Conservation (phyloP, 768 basidiomycete genomes). For the Mycena filopes region DNA sequence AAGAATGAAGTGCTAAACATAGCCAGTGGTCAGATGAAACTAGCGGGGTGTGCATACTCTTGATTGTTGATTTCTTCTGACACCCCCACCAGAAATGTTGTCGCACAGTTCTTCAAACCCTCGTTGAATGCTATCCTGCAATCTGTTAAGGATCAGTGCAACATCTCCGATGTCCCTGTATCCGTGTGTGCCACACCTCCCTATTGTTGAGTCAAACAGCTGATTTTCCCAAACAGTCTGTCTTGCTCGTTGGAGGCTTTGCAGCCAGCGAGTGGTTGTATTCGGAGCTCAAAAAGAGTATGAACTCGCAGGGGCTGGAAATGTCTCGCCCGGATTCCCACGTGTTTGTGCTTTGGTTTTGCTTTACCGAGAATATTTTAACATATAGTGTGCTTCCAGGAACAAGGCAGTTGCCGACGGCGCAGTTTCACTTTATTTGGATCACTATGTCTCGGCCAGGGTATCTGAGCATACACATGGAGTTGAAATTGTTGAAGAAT, state of each 20-base stretch:
- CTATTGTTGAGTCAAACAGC: conserved; percentile 35
- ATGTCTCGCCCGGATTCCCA: conserved; percentile 64
- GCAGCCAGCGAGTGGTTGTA: conserved; percentile 68
- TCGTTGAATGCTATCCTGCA: conserved; percentile 48
- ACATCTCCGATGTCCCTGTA: conserved; percentile 45
- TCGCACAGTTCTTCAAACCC: conserved; percentile 51
- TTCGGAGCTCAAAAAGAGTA: conserved; percentile 49
- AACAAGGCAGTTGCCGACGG: conserved; percentile 28
- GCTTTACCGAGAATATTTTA: too few relatives aligned
- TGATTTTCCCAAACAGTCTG: conserved; percentile 40
- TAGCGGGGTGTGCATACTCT: conserved; percentile 42
- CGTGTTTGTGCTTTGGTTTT: too few relatives aligned
- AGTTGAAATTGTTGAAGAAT: background rate
- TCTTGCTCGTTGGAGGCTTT: conserved; percentile 68
- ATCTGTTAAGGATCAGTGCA: conserved; percentile 42
- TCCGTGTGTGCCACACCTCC: too few relatives aligned
- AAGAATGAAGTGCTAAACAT: conserved; percentile 53
- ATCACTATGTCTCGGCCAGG: conserved; percentile 19
- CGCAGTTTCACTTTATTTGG: conserved; percentile 17
- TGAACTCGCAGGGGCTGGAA: conserved; percentile 50
- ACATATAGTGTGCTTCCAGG: background rate
- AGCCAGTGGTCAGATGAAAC: conserved; percentile 57
- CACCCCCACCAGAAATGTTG: conserved; percentile 40
- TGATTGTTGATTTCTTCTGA: background rate
- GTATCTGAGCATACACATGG: conserved; percentile 20